Percentiles rank a stretch among this genome's conserved stretches.
phyloP scores from a whole-genome alignment of 2,329 filamentous ascomycete species.

The Hypoxylon sp. region DNA sequence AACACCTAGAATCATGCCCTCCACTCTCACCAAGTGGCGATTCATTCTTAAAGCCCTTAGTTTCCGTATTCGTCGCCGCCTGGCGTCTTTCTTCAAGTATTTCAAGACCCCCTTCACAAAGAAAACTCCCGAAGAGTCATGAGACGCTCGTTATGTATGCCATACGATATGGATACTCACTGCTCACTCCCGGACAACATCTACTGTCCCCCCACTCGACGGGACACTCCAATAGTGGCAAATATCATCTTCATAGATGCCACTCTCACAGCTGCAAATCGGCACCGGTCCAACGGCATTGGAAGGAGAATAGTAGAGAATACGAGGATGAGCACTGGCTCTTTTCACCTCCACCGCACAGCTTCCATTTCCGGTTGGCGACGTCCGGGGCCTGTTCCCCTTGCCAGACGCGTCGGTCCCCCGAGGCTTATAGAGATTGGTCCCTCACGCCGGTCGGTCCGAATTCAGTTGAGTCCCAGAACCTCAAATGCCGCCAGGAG shows the following conservation, averaged over 20 bases:
- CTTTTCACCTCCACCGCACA: conserved; percentile 16
- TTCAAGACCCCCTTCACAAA: conserved; percentile 32
- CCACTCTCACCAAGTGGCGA: conserved; percentile 40
- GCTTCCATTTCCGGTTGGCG: conserved; percentile 28
- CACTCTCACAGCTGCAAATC: conserved; percentile 31
- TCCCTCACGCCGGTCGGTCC: conserved; percentile 34
- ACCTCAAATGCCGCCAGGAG: conserved; percentile 23
- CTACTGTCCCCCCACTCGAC: conserved; percentile 26
- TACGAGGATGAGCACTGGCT: conserved; percentile 37
- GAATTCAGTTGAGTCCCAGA: conserved; percentile 32
- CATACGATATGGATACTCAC: conserved; percentile 33
- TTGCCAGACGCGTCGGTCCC: conserved; percentile 28
- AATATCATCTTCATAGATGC: conserved; percentile 36
- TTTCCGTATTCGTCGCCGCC: conserved; percentile 28
- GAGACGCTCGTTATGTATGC: conserved; percentile 40
- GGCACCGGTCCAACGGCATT: conserved; percentile 16
- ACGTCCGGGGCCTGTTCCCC: conserved; percentile 20
- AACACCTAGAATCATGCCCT: conserved; percentile 37
- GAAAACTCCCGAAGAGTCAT: conserved; percentile 33
- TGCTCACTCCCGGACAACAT: conserved; percentile 21
- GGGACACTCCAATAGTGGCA: conserved; percentile 22
- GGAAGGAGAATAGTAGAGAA: conserved; percentile 41
- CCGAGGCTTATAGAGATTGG: conserved; percentile 37
- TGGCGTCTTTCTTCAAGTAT: conserved; percentile 30
- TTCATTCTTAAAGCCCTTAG: conserved; percentile 39